Evolutionary conservation across 129 eudicot species (phyloP).

Genomic region (Lonicera japonica): DNA sequence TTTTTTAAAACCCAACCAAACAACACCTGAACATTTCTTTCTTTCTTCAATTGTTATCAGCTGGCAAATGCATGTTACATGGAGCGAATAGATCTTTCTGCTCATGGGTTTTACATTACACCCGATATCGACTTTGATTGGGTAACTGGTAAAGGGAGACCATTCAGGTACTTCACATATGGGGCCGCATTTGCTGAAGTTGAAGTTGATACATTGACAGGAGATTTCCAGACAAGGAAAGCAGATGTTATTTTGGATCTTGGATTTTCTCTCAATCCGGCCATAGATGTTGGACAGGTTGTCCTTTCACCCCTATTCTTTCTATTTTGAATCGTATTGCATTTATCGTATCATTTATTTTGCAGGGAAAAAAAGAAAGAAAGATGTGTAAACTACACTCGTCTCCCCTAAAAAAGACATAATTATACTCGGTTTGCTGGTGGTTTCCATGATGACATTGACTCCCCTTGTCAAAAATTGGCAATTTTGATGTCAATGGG

Average conservation of each 20-base stretch:
- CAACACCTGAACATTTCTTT: no score
- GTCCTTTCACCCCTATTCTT: background rate
- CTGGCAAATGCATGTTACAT: conserved; percentile 62
- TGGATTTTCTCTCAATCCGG: conserved; percentile 91
- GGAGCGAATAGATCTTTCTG: conserved; percentile 95
- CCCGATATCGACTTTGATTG: conserved; percentile 93
- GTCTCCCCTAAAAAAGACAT: background rate
- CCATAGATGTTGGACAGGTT: conserved; percentile 98
- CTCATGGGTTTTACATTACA: conserved; percentile 79
- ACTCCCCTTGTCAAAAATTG: no score
- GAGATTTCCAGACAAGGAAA: conserved; percentile 90
- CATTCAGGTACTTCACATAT: conserved; percentile 83
- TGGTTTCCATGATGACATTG: no score
- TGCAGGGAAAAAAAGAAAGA: no score
- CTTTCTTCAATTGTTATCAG: conserved; percentile 42
- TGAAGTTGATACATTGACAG: conserved; percentile 83
- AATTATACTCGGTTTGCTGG: no score
- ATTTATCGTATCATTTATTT: no score
- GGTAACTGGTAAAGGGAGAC: conserved; percentile 70
- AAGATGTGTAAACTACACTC: no score
- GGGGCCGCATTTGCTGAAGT: conserved; percentile 99
- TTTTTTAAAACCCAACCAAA: no score
- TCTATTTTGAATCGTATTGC: background rate
- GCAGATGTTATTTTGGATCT: conserved; percentile 89
- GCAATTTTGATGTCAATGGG: no score